Evolutionary conservation across 2,329 filamentous ascomycete species (phyloP).

Genomic region (Aspergillus puulaauensis): DNA sequence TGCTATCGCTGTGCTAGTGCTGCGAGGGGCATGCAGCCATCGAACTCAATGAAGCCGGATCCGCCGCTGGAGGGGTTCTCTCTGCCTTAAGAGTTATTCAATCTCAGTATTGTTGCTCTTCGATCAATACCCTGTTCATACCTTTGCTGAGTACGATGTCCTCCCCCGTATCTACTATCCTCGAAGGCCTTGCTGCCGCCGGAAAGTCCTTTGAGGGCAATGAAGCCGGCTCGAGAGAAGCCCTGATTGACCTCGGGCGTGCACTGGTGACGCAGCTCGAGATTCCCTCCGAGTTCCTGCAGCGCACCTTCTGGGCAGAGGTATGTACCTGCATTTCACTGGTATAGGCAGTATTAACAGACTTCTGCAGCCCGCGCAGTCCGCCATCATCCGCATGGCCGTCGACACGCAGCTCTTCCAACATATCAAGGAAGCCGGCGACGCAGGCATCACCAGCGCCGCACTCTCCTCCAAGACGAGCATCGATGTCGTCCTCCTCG

Average conservation of each 20-base stretch:
- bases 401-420: conserved; percentile 39
- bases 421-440: conserved; percentile 27
- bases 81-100: too few relatives aligned
- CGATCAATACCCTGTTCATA: too few relatives aligned
- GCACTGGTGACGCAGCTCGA: conserved; percentile 36
- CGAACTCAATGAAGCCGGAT: too few relatives aligned
- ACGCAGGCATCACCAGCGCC: conserved; percentile 22
- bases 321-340: conserved; percentile 18
- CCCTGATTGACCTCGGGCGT: conserved; percentile 37
- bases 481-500: conserved; percentile 26
- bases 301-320: conserved; percentile 42
- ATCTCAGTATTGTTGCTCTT: too few relatives aligned
- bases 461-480: conserved; percentile 31
- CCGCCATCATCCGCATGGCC: conserved; percentile 37
- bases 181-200: conserved; percentile 20
- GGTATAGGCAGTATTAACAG: neutral
- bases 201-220: conserved; percentile 32
- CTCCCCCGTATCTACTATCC: conserved; percentile 6
- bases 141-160: too few relatives aligned
- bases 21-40: too few relatives aligned
- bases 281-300: conserved; percentile 38
- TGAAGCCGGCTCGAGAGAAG: conserved; percentile 36
- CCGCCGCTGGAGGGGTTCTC: too few relatives aligned
- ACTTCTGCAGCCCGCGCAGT: conserved; percentile 25
- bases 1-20: too few relatives aligned